Evolutionary conservation across 2,329 filamentous ascomycete species (phyloP), one percentile per base, ranked within the genome.

Genomic region (Chaetomium olivaceum): DNA sequence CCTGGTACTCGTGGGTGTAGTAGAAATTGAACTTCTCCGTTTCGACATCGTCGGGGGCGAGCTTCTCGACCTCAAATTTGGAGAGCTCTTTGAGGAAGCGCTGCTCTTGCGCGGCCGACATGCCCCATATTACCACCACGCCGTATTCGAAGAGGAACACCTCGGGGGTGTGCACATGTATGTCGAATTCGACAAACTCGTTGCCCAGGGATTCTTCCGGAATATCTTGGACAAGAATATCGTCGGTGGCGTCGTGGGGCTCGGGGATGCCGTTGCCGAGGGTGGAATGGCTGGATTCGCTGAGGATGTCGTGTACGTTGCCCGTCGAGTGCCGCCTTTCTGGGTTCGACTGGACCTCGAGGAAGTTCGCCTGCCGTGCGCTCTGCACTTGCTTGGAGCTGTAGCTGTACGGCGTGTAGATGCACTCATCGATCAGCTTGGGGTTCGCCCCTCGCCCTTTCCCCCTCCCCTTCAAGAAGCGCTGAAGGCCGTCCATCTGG

Each of bases 1-100:
- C 92, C 79, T 99, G 96, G 77, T 99, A 99, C 76, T 98, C 94
- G 73, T 91, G 87, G 3, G 95, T 98, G 80, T 99, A 98, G 82
- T 99, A 99, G 78, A 98, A 99, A 77, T 99, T 99, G 84, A 99
- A 99, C 74, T 94, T 92, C 78, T 99, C 95, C 56, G 93, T 92
- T 80, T 99, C 94, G 33, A 97, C 89, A 72, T 97, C 92, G 74
- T 96, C 93, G 12, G 90, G 87, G 29, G 88, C 88, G 58, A 98
- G 84, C 77, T 97, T 97, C 75, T 97, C 94, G 50, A 88, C 86
- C 77, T 97, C 95, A 72, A 98, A 99, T 74, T 95, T 97, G 64
- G 92, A 87, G 68, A 99, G 91, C 73, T 99, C 94, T 72, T 95
- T 95, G 19, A 99, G 81, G 75, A 99, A 97, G 48, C 91, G 87